Base-by-base conservation (phyloP, 2,329 filamentous ascomycete genomes). In the Talaromyces amestolkiae region DNA sequence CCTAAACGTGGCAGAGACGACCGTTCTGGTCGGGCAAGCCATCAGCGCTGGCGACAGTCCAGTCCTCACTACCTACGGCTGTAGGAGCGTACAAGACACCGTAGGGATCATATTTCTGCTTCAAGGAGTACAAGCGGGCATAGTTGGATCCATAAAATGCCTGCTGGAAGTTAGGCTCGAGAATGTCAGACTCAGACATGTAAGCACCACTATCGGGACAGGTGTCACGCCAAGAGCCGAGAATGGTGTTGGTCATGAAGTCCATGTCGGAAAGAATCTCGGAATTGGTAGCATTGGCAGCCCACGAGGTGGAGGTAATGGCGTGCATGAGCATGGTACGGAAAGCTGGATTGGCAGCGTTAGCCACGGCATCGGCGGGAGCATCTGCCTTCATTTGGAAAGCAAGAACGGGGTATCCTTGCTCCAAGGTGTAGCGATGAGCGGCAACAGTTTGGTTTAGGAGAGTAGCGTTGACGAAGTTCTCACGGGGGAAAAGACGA, bases 91-190 rank as follows among this genome's bases (percentile, higher is more conserved):
- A 81, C 68, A 81, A 80, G 53, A 80, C 68, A 43, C 74, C 72
- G 0, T 73, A 54, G 7, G 80, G 79, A 68, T 82, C 81, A 68
- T 77, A 81, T 63, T 78, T 77, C 9, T 72, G 68, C 74, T 82
- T 82, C 51, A 82, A 71, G 9, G 67, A 13, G 6, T 73, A 69
- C 22, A 82, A 70, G 2, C 66, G 71, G 1, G 66, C 68, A 63
- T 81, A 82, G 67, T 80, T 81, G 4, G 61, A 66, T 7, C 81
- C 80, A 65, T 79, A 82, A 68, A 81, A 82, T 1, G 74, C 74
- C 33, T 76, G 59, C 70, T 81, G 73, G 70, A 75, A 81, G 66
- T 80, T 71, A 1, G 75, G 75, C 68, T 82, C 77, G 24, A 73
- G 73, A 68, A 77, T 78, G 64, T 80, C 74, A 17, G 71, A 78